phyloP scores from a whole-genome alignment of 2,329 filamentous ascomycete species.

The Trichothecium sympodiale region DNA sequence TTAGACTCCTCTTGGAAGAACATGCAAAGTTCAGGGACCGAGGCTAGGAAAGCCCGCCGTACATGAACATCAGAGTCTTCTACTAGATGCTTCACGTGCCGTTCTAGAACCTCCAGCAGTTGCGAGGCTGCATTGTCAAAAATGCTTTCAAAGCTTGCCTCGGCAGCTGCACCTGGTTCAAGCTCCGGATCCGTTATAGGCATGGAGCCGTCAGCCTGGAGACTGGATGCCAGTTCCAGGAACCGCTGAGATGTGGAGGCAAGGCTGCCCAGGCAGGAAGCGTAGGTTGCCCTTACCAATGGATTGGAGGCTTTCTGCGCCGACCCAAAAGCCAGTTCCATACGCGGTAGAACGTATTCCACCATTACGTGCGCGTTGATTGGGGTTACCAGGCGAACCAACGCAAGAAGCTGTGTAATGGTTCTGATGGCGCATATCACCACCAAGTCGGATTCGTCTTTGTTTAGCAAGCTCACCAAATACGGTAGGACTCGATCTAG shows the following conservation, averaged over 20 bases:
- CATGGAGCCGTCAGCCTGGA: constrained; percentile 73
- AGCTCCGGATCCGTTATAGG: constrained; percentile 68
- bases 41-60: constrained; percentile 79
- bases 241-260: constrained; percentile 78
- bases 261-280: constrained; percentile 79
- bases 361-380: constrained; percentile 60
- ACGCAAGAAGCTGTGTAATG: constrained; percentile 76
- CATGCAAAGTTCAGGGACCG: constrained; percentile 82
- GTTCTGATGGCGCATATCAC: constrained; percentile 76
- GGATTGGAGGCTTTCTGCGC: constrained; percentile 41
- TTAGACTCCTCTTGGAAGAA: constrained; percentile 92
- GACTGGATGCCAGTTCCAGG: constrained; percentile 79
- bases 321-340: constrained; percentile 42
- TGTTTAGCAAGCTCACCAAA: constrained; percentile 62
- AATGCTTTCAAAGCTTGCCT: constrained; percentile 65
- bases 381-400: constrained; percentile 79
- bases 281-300: constrained; percentile 80
- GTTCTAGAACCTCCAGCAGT: constrained; percentile 73
- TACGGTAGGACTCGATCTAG: constrained; percentile 89
- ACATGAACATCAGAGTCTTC: constrained; percentile 81
- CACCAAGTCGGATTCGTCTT: constrained; percentile 74
- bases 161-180: constrained; percentile 57
- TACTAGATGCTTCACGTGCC: constrained; percentile 78
- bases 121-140: constrained; percentile 83
- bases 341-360: constrained; percentile 55